These are phyloP conservation scores for Malassezia equina DNA, from an alignment of 1,284 basidiomycete species.

Conservation along the genomic window DNA sequence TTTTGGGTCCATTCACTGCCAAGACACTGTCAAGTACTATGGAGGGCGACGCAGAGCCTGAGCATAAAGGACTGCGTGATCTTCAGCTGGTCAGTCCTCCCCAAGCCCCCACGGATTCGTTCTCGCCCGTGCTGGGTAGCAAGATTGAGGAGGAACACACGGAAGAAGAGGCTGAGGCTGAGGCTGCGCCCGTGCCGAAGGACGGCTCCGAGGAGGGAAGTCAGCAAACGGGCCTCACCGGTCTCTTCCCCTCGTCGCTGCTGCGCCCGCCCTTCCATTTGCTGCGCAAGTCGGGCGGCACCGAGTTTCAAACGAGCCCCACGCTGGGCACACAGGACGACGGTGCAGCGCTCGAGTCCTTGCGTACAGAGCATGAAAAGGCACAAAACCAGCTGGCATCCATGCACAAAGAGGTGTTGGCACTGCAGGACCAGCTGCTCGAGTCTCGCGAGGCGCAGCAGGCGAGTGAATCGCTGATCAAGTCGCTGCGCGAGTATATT, in stretches of 20 bases:
- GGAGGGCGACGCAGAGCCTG: conserved; percentile 8
- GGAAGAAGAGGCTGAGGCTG: too few relatives aligned
- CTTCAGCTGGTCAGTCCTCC: conserved; percentile 4
- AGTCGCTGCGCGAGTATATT: conserved; percentile 34
- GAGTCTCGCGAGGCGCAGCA: conserved; percentile 40
- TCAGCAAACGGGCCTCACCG: neutral
- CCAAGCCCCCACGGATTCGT: neutral
- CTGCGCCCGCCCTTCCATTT: conserved; percentile 12
- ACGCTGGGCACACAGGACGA: neutral
- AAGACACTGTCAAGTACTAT: neutral
- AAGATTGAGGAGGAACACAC: neutral
- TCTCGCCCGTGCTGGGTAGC: conserved; percentile 2
- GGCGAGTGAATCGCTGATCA: conserved; percentile 37
- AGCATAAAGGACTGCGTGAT: conserved; percentile 8
- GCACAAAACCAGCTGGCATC: conserved; percentile 22
- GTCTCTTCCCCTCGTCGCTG: conserved; percentile 4
- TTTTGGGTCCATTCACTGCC: conserved; percentile 16
- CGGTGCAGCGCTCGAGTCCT: neutral
- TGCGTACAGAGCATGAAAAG: conserved; percentile 6
- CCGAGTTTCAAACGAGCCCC: neutral
- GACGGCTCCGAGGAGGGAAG: neutral
- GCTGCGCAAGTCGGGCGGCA: conserved; percentile 2
- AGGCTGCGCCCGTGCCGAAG: neutral
- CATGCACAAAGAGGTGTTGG: conserved; percentile 24
- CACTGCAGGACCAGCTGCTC: conserved; percentile 25